Conservation (phyloP, 768 basidiomycete species). For the Tricholoma furcatifolium region DNA sequence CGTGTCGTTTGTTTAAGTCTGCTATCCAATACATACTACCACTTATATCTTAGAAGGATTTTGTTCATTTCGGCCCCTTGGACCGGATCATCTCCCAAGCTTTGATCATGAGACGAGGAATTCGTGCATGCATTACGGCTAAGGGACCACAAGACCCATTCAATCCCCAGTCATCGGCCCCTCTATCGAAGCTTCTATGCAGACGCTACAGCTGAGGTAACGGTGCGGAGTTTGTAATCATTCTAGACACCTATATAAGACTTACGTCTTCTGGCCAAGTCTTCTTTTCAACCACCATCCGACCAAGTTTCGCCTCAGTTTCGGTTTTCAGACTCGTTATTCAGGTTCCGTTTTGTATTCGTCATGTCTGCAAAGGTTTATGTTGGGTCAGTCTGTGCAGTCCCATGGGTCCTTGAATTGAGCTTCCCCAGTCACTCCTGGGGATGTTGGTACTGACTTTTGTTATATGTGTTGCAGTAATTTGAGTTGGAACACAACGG, state of each 20-base stretch:
- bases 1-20: background rate
- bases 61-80: background rate
- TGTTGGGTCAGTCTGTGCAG: slow-evolving; percentile 86
- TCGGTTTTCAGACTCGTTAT: slow-evolving; percentile 51
- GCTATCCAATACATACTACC: slow-evolving; percentile 2
- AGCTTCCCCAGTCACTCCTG: slow-evolving; percentile 49
- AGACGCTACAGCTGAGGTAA: slow-evolving; percentile 17
- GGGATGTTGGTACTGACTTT: slow-evolving; percentile 56
- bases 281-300: slow-evolving; percentile 51
- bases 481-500: slow-evolving; percentile 95
- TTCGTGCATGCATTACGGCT: background rate
- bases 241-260: slow-evolving; percentile 40
- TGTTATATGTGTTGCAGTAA: slow-evolving; percentile 66
- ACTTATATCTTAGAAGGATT: background rate
- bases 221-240: slow-evolving; percentile 50
- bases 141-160: slow-evolving; percentile 12
- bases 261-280: slow-evolving; percentile 24
- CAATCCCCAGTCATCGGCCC: background rate
- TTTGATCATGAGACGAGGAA: slow-evolving; percentile 7
- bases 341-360: slow-evolving; percentile 53
- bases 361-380: slow-evolving; percentile 86
- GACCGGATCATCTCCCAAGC: background rate
- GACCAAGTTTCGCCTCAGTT: slow-evolving; percentile 55
- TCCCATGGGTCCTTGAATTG: slow-evolving; percentile 42
- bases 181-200: slow-evolving; percentile 11